Percentiles rank a stretch among this genome's conserved stretches.
phyloP scores from a whole-genome alignment of 2,329 filamentous ascomycete species.

The Bimuria novae-zelandiae region DNA sequence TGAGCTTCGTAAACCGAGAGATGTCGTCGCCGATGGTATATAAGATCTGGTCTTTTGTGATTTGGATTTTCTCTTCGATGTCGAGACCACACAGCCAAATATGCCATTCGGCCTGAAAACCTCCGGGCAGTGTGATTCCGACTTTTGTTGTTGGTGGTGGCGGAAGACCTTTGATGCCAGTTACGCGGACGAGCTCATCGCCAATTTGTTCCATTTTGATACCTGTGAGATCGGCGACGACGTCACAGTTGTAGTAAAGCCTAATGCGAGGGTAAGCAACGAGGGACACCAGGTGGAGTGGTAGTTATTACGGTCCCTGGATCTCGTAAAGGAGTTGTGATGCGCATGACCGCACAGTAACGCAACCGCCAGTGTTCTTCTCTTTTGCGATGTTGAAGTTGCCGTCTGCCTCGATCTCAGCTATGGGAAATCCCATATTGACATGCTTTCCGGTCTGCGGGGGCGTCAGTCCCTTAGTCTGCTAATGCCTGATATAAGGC shows the following conservation, averaged over 20 bases:
- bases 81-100: slow-evolving; percentile 35
- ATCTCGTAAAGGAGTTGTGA: slow-evolving; percentile 54
- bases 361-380: slow-evolving; percentile 38
- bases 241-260: slow-evolving; percentile 56
- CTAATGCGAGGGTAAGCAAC: slow-evolving; percentile 1
- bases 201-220: slow-evolving; percentile 47
- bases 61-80: slow-evolving; percentile 32
- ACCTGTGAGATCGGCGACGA: slow-evolving; percentile 26
- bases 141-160: slow-evolving; percentile 3
- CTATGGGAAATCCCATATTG: slow-evolving; percentile 39
- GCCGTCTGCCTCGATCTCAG: slow-evolving; percentile 25
- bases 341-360: slow-evolving; percentile 24
- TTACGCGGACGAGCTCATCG: slow-evolving; percentile 47
- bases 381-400: slow-evolving; percentile 38
- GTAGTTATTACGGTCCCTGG: slow-evolving; percentile 20
- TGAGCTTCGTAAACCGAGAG: slow-evolving; percentile 23
- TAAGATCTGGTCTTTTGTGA: slow-evolving; percentile 29
- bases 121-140: slow-evolving; percentile 20
- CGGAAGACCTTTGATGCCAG: slow-evolving; percentile 44
- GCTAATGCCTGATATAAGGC: not conserved
- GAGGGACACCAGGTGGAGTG: slow-evolving; percentile 4
- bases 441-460: slow-evolving; percentile 33
- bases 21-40: slow-evolving; percentile 31
- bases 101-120: slow-evolving; percentile 37
- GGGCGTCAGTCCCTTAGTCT: not conserved